A percentile compares a stretch with the other conserved stretches of the same genome.
Conservation (phyloP, 352 stramenopile genomes). For the Globisporangium viniferum region DNA sequence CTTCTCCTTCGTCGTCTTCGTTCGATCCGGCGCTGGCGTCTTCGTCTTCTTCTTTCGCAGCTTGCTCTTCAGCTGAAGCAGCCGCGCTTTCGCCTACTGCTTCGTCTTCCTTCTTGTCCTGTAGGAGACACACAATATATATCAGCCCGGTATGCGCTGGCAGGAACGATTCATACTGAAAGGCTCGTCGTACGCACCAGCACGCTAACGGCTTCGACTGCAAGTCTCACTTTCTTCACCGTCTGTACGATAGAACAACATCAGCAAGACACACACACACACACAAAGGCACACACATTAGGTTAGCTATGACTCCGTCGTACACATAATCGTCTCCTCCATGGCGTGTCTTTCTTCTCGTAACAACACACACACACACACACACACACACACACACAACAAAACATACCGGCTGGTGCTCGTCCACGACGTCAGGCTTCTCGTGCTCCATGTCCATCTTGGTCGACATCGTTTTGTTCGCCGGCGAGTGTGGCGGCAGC, state of each 20-base stretch:
- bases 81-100: not conserved
- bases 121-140: not conserved
- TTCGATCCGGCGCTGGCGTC: slow-evolving; percentile 5
- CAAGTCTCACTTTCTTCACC: slow-evolving; percentile 58
- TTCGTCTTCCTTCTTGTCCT: slow-evolving; percentile 16
- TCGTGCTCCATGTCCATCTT: slow-evolving; percentile 71
- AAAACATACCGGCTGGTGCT: slow-evolving; percentile 51
- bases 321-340: not conserved
- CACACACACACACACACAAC: not conserved
- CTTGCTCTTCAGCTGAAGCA: not conserved
- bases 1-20: slow-evolving; percentile 12
- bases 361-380: not conserved
- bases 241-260: slow-evolving; percentile 26
- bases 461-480: slow-evolving; percentile 43
- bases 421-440: slow-evolving; percentile 60
- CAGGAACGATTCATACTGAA: slow-evolving; percentile 25
- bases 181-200: slow-evolving; percentile 21
- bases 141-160: slow-evolving; percentile 15
- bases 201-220: slow-evolving; percentile 44
- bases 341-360: not conserved
- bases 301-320: not conserved
- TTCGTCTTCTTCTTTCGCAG: not conserved
- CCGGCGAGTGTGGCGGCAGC: not conserved
- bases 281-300: not conserved
- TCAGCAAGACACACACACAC: no score